Base-by-base conservation (phyloP, 139 green algal genomes). In the Zygnema cylindricum region DNA sequence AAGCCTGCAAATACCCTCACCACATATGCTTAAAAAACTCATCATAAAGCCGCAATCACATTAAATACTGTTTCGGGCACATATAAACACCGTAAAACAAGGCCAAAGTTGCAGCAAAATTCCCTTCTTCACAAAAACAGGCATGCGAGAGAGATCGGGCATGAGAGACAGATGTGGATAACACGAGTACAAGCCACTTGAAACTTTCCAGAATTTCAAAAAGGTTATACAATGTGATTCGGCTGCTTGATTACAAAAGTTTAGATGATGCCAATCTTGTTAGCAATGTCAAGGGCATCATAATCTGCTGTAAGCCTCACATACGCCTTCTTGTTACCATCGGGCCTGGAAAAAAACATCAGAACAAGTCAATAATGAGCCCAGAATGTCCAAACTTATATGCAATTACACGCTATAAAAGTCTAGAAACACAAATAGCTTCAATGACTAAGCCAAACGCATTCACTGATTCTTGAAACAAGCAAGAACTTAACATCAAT, bases 181-280 rank as follows among this genome's bases (percentile, higher is more conserved):
- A 63, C 49, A 63, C 49, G 16, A 7, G 16, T 63, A 7, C 49
- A 63, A 63, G 7, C 7, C 7, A 7, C 49, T 16, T 25, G 7
- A 63, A 16, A 63, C 49, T 63, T 63, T 63, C 16, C 16, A 25
- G 49, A 25, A 25, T 25, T 16, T 63, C 49, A 63, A 63, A 63
- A 63, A 16, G 49, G 49, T 63, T 63, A 16, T 63, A 63, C 49
- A 63, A 63, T n/a, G 49, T 7, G 49, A 63, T 63, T 63, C 49
- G 7, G 16, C 16, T 7, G 7, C 49, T 63, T 16, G 49, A 16
- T 7, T 7, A 63, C 7, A 7, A 63, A 3, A 79, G 55, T 89
- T 85, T 97, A 99, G 93, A 99, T 99, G 92, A 99, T 98, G 92
- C 97, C 97, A 87, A 99, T 98, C 95, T 98, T 99, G 96, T 99